Evolutionary conservation across 2,329 filamentous ascomycete species (phyloP).

Genomic region (Exophiala calicioides): DNA sequence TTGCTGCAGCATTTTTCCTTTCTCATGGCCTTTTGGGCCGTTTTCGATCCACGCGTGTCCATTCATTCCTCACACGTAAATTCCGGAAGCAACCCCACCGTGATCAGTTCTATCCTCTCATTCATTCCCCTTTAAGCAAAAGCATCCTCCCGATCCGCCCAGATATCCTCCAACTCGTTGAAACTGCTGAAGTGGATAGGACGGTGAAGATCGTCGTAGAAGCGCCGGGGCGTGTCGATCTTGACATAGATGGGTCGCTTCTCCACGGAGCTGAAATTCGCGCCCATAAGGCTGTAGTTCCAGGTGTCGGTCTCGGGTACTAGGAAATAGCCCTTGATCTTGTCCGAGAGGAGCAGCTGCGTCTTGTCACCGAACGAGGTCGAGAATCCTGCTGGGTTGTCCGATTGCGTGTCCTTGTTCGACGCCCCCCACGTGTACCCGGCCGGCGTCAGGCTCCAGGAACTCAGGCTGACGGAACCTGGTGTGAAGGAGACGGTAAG

Average conservation of each 20-base stretch:
- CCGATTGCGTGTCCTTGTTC: conserved; percentile 88
- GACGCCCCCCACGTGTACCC: conserved; percentile 97
- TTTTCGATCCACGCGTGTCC: no score
- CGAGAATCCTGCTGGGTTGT: conserved; percentile 91
- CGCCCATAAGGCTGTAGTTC: conserved; percentile 99
- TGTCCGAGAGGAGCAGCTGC: conserved; percentile 87
- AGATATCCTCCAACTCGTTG: conserved; percentile 93
- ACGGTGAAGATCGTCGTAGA: conserved; percentile 90
- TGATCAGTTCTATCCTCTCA: no score
- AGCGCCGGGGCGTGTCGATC: conserved; percentile 82
- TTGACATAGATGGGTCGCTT: conserved; percentile 91
- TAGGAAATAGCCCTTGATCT: conserved; percentile 93
- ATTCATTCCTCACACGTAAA: no score
- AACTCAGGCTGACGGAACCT: conserved; percentile 89
- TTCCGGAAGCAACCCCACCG: no score
- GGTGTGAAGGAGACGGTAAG: conserved; percentile 97
- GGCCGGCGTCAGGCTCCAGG: conserved; percentile 86
- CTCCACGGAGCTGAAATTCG: conserved; percentile 79
- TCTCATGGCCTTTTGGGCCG: no score
- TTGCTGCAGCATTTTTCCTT: no score
- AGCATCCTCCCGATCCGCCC: conserved; percentile 89
- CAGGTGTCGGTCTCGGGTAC: conserved; percentile 86
- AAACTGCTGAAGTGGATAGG: conserved; percentile 97
- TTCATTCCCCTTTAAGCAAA: no score
- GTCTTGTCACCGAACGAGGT: conserved; percentile 93